Percentiles rank a stretch among this genome's conserved stretches.
phyloP scores from a whole-genome alignment of 1,139 yeast species.

The Blastobotrys capitulatus region DNA sequence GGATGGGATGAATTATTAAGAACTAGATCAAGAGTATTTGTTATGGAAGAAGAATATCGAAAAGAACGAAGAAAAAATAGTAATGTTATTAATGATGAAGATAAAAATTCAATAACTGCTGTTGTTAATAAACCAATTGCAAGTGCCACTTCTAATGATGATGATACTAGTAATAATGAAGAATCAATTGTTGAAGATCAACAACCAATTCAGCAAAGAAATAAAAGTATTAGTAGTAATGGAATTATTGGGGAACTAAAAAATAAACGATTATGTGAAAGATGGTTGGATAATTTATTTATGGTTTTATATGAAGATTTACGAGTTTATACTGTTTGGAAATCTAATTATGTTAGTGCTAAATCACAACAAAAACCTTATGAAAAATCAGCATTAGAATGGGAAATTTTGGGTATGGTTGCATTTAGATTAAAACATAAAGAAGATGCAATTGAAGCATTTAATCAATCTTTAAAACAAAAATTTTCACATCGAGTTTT shows the following conservation, averaged over 20 bases:
- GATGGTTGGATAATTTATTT: constrained; percentile 90
- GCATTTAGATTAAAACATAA: constrained; percentile 74
- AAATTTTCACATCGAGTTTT: constrained; percentile 80
- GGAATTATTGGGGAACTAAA: constrained; percentile 35
- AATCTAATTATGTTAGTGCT: constrained; percentile 81
- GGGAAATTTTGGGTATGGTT: constrained; percentile 86
- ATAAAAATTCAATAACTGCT: constrained; percentile 3
- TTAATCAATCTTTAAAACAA: constrained; percentile 65
- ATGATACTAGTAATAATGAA: constrained; percentile 1
- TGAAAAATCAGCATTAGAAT: constrained; percentile 79
- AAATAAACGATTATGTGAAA: constrained; percentile 80
- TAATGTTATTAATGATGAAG: constrained; percentile 2
- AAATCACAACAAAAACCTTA: constrained; percentile 68
- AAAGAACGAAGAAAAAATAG: constrained; percentile 29
- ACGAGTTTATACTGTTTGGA: constrained; percentile 84
- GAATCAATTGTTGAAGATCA: not conserved
- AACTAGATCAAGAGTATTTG: constrained; percentile 77
- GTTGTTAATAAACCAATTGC: constrained; percentile 7
- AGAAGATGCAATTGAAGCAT: constrained; percentile 77
- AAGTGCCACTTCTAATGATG: constrained; percentile 4
- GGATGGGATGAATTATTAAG: constrained; percentile 91
- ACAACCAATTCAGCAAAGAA: no score
- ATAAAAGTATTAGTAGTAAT: not conserved
- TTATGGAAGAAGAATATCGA: constrained; percentile 87
- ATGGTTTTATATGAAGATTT: constrained; percentile 84